Conservation (phyloP, 1,284 basidiomycete genomes). For the Mycosarcoma mackinlayi region DNA sequence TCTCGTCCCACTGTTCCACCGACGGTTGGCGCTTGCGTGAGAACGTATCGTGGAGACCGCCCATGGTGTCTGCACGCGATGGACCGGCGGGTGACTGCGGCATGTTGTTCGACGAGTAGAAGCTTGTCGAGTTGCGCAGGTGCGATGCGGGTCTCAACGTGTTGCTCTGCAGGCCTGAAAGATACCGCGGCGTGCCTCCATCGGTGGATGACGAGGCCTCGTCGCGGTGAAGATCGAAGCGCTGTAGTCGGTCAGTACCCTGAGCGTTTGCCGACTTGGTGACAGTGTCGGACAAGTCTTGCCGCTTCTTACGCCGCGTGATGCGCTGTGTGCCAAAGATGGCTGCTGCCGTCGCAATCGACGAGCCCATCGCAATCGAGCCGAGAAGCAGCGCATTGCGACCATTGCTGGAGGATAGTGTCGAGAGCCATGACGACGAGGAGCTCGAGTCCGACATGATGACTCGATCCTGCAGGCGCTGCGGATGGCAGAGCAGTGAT, state of each 20-base stretch:
- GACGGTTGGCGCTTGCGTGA: slow-evolving; percentile 33
- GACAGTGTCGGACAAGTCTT: slow-evolving; percentile 46
- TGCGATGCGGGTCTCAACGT: slow-evolving; percentile 30
- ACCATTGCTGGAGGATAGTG: slow-evolving; percentile 26
- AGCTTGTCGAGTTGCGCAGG: slow-evolving; percentile 40
- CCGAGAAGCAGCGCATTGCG: slow-evolving; percentile 43
- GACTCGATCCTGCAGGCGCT: not conserved
- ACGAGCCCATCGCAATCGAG: slow-evolving; percentile 59
- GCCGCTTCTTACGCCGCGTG: slow-evolving; percentile 40
- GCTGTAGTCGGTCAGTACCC: slow-evolving; percentile 33
- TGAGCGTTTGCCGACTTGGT: slow-evolving; percentile 37
- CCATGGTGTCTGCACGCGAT: slow-evolving; percentile 24
- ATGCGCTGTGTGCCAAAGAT: slow-evolving; percentile 52
- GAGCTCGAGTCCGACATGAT: slow-evolving; percentile 35
- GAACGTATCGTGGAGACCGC: slow-evolving; percentile 10
- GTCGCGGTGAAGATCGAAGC: slow-evolving; percentile 36
- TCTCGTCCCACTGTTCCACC: slow-evolving; percentile 62
- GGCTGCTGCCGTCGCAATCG: slow-evolving; percentile 49
- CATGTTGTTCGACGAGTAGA: slow-evolving; percentile 21
- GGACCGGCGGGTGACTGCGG: slow-evolving; percentile 29
- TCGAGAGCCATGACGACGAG: slow-evolving; percentile 36
- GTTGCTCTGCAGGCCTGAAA: slow-evolving; percentile 39
- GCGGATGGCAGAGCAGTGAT: not conserved
- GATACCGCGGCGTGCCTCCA: slow-evolving; percentile 55
- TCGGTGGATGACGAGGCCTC: slow-evolving; percentile 42